phyloP scores from a whole-genome alignment of 2,329 filamentous ascomycete species.

The Ascochyta lentis region DNA sequence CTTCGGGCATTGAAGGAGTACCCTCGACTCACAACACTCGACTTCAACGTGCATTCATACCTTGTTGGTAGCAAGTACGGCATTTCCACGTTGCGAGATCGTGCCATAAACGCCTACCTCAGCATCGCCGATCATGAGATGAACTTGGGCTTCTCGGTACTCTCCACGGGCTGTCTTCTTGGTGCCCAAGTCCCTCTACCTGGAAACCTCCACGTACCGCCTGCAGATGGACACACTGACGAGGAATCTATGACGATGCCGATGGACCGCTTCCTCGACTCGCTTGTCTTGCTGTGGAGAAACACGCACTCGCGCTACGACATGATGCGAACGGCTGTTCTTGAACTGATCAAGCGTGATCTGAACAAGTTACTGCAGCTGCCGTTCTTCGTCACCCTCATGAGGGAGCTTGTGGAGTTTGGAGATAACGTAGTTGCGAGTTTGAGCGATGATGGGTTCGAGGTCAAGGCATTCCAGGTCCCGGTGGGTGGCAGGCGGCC shows the following conservation, averaged over 20 bases:
- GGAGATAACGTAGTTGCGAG: constrained; percentile 23
- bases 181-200: not conserved
- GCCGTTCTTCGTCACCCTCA: constrained; percentile 25
- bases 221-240: not conserved
- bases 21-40: constrained; percentile 29
- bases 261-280: constrained; percentile 27
- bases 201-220: not conserved
- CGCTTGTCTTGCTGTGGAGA: constrained; percentile 30
- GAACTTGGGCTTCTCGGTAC: not conserved
- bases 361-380: constrained; percentile 20
- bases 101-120: constrained; percentile 23
- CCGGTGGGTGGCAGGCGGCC: not conserved
- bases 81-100: constrained; percentile 16
- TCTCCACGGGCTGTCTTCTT: not conserved
- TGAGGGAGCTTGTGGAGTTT: constrained; percentile 22
- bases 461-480: constrained; percentile 17
- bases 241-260: not conserved
- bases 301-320: constrained; percentile 25
- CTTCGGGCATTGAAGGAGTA: constrained; percentile 8
- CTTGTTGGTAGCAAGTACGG: constrained; percentile 30
- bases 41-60: constrained; percentile 38
- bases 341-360: constrained; percentile 27
- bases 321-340: constrained; percentile 20
- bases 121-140: constrained; percentile 18
- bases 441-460: constrained; percentile 29